phyloP scores from a whole-genome alignment of 371 early-diverging fungal genomes.

The Mucor sp. region DNA sequence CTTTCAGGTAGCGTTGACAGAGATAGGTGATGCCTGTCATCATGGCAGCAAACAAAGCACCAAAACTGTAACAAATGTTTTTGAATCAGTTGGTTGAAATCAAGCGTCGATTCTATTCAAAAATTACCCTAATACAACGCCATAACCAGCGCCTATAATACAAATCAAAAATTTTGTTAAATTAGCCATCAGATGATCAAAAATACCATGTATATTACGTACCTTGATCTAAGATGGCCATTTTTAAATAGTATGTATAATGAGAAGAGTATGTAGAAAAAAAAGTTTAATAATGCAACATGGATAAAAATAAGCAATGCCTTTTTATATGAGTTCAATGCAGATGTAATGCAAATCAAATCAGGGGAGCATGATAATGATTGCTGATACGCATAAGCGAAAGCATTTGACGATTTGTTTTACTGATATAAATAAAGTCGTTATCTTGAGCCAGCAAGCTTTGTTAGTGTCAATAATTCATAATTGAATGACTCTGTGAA shows the following conservation, averaged over 20 bases:
- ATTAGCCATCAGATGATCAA: background rate
- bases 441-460: background rate
- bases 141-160: constrained; percentile 40
- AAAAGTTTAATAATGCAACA: background rate
- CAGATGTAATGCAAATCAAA: background rate
- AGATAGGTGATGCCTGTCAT: constrained; percentile 67
- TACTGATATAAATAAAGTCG: background rate
- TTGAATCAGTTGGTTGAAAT: background rate
- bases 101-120: background rate
- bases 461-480: background rate
- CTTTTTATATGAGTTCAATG: background rate
- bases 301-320: background rate
- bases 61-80: too few relatives aligned
- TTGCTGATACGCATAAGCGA: background rate
- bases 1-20: constrained; percentile 59
- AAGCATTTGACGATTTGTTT: background rate
- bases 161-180: background rate
- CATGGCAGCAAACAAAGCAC: constrained; percentile 58
- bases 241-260: constrained; percentile 4
- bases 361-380: background rate
- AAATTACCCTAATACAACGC: constrained; percentile 39
- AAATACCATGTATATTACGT: background rate
- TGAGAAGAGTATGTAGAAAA: background rate
- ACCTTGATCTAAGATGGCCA: constrained; percentile 43
- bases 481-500: background rate